Evolutionary conservation across 371 early-diverging fungal genomes (phyloP), one percentile per base, ranked within the genome.

Genomic region (Cokeromyces recurvatus): DNA sequence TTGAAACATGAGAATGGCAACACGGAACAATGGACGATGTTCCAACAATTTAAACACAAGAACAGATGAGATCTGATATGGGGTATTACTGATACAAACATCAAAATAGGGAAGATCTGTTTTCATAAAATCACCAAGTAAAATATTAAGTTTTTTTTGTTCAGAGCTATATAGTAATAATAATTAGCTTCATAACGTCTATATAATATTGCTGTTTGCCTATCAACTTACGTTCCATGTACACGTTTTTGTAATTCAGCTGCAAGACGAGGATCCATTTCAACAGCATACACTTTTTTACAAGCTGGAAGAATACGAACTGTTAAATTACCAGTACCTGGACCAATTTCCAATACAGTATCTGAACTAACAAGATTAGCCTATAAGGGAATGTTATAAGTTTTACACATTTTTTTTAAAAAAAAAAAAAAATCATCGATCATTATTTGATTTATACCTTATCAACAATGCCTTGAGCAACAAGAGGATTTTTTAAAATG

Each of bases 301-400:
- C 92, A 90, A 52, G 90, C 86, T 46, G 87, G 89, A 40, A 99
- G 78, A 45, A 99, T 93, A 72, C 92, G 91, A 29, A 99, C 86
- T 6, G 99, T 97, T 63, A 99, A 82, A 74, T 98, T 99, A 69
- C 99, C 99, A n/a, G 99, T 99, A 79, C 99, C 99, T 9, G 98
- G 99, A 69, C 99, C 99, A 43, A 99, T 88, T 82, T 99, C 99
- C 16, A 99, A 84, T 7, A 99, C 97, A 3, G 85, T 86, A 68
- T 99, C 99, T 2, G 98, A 94, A 22, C 89, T 77, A 54, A 92
- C 86, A 36, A 99, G 70, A 32, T 73, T 78, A 6, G 99, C 97
- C 88, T 90, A 71, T 3, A 3, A 24, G 21, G n/a, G n/a, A 5
- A 34, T 9, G 15, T 9, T 9, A n/a, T 14, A 6, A 34, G 14